Evolutionary conservation across 2,329 filamentous ascomycete genomes (phyloP).

Genomic region (Calonectria fujianensis): DNA sequence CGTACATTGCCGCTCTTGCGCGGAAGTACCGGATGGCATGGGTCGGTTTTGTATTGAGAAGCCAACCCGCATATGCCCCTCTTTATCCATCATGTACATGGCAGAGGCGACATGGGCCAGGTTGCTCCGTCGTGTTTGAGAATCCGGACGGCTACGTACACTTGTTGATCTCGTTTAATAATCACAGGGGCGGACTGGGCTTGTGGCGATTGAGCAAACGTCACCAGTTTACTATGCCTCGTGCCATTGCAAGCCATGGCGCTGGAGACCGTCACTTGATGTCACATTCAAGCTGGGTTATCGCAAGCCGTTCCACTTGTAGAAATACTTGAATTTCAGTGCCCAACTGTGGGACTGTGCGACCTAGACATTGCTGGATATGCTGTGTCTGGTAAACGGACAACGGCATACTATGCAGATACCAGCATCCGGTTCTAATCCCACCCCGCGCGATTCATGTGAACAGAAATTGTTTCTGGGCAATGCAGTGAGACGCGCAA

Average conservation of each 20-base stretch:
- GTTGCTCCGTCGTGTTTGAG: neutral
- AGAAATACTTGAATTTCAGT: slow-evolving; percentile 20
- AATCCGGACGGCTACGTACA: neutral
- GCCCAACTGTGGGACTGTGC: slow-evolving; percentile 21
- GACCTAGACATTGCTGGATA: slow-evolving; percentile 1
- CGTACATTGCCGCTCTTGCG: slow-evolving; percentile 14
- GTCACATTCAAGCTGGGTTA: slow-evolving; percentile 17
- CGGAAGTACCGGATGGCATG: slow-evolving; percentile 10
- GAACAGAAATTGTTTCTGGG: neutral
- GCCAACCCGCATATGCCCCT: slow-evolving; percentile 27
- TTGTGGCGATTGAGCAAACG: slow-evolving; percentile 19
- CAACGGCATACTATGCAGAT: neutral
- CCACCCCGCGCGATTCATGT: neutral
- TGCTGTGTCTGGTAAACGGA: neutral
- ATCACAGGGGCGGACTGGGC: neutral
- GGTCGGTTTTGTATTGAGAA: slow-evolving; percentile 12
- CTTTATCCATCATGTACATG: neutral
- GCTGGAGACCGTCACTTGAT: neutral
- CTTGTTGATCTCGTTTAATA: neutral
- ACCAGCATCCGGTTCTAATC: neutral
- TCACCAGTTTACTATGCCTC: neutral
- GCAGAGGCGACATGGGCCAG: neutral
- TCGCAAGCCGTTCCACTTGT: slow-evolving; percentile 32
- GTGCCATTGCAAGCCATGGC: neutral
- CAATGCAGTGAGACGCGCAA: slow-evolving; percentile 15